phyloP scores from a whole-genome alignment of 2,329 filamentous ascomycete species.

The Torrubiellomyces zombiae region DNA sequence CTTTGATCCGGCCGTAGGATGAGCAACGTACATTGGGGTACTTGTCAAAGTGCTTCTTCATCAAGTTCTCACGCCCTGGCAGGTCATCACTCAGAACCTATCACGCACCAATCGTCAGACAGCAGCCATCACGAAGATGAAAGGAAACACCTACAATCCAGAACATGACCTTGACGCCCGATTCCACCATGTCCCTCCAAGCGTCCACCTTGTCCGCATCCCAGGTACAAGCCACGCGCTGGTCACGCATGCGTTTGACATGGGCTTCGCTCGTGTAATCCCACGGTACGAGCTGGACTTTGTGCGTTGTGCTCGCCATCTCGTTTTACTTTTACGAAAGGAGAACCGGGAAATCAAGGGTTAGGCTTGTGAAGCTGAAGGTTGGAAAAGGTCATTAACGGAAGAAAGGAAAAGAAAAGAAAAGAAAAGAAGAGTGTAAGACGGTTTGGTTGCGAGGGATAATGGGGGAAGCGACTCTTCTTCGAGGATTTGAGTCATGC shows the following conservation, averaged over 20 bases:
- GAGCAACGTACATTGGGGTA: constrained; percentile 13
- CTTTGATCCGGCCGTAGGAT: too few species aligned
- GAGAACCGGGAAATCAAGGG: too few species aligned
- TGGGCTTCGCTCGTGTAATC: constrained; percentile 23
- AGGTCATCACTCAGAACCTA: constrained; percentile 15
- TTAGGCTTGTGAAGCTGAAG: too few species aligned
- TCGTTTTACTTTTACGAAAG: too few species aligned
- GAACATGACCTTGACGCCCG: constrained; percentile 20
- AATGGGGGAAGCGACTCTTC: too few species aligned
- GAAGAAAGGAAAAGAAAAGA: too few species aligned
- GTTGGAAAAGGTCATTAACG: too few species aligned
- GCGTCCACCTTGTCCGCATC: constrained; percentile 17
- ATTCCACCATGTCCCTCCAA: constrained; percentile 17
- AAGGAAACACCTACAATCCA: constrained; percentile 20
- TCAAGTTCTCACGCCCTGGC: constrained; percentile 12
- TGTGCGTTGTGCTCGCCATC: constrained; percentile 4
- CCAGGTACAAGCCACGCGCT: constrained; percentile 30
- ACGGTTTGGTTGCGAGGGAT: too few species aligned
- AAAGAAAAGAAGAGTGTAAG: too few species aligned
- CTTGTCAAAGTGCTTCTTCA: constrained; percentile 13
- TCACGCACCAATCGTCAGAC: background rate
- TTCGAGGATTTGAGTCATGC: too few species aligned
- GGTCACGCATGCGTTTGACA: constrained; percentile 21
- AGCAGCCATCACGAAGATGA: background rate
- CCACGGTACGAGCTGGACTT: constrained; percentile 25